Evolutionary conservation across 768 basidiomycete genomes (phyloP).

Genomic region (Sistotremastrum suecicum): DNA sequence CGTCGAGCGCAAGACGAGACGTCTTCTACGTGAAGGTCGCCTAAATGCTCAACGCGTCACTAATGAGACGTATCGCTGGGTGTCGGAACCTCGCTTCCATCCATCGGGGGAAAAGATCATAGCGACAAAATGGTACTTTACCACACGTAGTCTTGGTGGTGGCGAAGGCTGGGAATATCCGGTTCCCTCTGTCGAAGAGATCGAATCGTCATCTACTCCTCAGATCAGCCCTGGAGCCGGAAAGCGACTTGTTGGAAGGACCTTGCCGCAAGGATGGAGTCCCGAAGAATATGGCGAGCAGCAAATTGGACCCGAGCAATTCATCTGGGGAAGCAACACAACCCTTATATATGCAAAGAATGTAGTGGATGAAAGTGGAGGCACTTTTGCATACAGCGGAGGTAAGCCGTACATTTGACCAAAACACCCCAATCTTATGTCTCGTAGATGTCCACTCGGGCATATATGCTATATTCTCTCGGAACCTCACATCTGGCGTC

Average conservation of each 20-base stretch:
- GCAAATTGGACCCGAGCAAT: slow-evolving; percentile 63
- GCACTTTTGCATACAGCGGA: slow-evolving; percentile 47
- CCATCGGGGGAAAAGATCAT: slow-evolving; percentile 46
- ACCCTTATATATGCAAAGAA: slow-evolving; percentile 55
- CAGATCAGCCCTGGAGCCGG: slow-evolving; percentile 27
- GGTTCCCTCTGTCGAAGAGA: slow-evolving; percentile 21
- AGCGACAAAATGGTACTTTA: slow-evolving; percentile 72
- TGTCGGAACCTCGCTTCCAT: slow-evolving; percentile 59
- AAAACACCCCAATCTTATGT: not conserved
- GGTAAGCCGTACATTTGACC: slow-evolving; percentile 21
- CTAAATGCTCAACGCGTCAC: slow-evolving; percentile 34
- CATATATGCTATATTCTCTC: slow-evolving; percentile 57
- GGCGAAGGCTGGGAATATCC: slow-evolving; percentile 62
- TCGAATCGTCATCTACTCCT: slow-evolving; percentile 11
- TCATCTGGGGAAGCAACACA: slow-evolving; percentile 46
- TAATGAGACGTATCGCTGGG: slow-evolving; percentile 62
- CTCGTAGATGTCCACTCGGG: slow-evolving; percentile 49
- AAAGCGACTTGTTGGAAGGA: slow-evolving; percentile 37
- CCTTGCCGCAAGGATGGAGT: slow-evolving; percentile 48
- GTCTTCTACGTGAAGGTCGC: slow-evolving; percentile 47
- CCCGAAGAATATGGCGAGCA: slow-evolving; percentile 46
- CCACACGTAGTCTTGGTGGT: slow-evolving; percentile 46
- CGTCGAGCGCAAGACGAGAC: slow-evolving; percentile 26
- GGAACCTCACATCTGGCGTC: slow-evolving; percentile 41
- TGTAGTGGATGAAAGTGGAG: slow-evolving; percentile 17